Percentiles rank a stretch among this genome's conserved stretches.
phyloP scores from a whole-genome alignment of 1,284 basidiomycete species.

The Pseudozyma tsukubaensis region DNA sequence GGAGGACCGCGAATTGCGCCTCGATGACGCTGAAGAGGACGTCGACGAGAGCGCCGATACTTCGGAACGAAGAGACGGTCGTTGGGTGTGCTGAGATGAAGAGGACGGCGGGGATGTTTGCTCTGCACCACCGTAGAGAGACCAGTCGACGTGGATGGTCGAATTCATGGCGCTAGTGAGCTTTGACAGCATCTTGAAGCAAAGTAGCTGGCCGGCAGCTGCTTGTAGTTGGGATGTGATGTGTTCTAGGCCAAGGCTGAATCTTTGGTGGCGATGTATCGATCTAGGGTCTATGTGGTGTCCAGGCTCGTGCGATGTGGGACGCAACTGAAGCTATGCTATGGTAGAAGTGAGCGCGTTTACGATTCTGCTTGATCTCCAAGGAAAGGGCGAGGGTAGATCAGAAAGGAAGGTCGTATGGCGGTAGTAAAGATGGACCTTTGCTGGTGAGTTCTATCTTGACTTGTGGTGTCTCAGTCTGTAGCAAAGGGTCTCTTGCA shows the following conservation, averaged over 20 bases:
- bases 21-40: conserved; percentile 21
- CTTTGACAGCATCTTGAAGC: conserved; percentile 20
- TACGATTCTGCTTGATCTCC: too few relatives aligned
- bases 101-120: conserved; percentile 24
- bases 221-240: background rate
- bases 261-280: background rate
- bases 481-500: background rate
- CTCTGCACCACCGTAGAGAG: conserved; percentile 66
- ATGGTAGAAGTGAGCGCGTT: too few relatives aligned
- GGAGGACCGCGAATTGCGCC: conserved; percentile 24
- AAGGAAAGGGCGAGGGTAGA: too few relatives aligned
- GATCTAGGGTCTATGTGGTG: background rate
- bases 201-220: background rate
- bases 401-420: too few relatives aligned
- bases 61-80: conserved; percentile 10
- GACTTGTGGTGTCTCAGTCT: too few relatives aligned
- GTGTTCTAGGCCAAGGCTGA: background rate
- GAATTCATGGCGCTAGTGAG: conserved; percentile 37
- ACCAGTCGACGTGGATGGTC: conserved; percentile 65
- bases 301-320: background rate
- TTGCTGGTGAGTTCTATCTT: too few relatives aligned
- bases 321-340: too few relatives aligned
- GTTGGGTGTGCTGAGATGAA: conserved; percentile 14
- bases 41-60: background rate
- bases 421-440: too few relatives aligned